These are phyloP conservation scores for Clonostachys rosea DNA, from an alignment of 2,329 filamentous ascomycete genomes.

Conservation along the genomic window DNA sequence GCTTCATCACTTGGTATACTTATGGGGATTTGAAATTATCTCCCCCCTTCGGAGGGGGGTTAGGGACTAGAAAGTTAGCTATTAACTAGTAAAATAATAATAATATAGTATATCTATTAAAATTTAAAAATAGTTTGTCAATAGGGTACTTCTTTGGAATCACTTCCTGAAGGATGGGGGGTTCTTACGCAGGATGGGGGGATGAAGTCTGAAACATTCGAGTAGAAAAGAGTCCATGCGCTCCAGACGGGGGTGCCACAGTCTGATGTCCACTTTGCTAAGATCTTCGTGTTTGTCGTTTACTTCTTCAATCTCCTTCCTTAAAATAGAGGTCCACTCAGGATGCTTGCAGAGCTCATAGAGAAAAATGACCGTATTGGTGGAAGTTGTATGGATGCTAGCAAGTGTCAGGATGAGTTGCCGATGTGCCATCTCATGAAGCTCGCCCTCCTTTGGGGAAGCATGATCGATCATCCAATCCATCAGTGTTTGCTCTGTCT, in stretches of 20 bases:
- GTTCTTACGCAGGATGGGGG: background rate
- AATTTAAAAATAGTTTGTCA: too few relatives aligned
- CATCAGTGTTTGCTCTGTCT: constrained; percentile 2
- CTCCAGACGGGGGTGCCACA: background rate
- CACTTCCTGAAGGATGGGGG: too few relatives aligned
- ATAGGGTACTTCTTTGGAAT: too few relatives aligned
- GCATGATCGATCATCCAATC: constrained; percentile 4
- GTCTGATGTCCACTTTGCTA: background rate
- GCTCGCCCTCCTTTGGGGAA: background rate
- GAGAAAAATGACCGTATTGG: background rate
- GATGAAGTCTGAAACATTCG: background rate
- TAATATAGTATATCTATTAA: too few relatives aligned
- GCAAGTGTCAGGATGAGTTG: constrained; percentile 1
- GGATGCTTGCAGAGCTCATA: constrained; percentile 4
- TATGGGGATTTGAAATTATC: too few relatives aligned
- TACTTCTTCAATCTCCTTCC: constrained; percentile 6
- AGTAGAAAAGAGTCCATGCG: constrained; percentile 1
- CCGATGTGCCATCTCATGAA: background rate
- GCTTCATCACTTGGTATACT: too few relatives aligned
- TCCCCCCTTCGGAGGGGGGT: too few relatives aligned
- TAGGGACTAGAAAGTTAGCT: too few relatives aligned
- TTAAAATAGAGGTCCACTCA: constrained; percentile 1
- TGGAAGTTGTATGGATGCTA: constrained; percentile 3
- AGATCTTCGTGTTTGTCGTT: constrained; percentile 2
- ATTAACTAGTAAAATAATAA: too few relatives aligned